Percentiles rank a stretch among this genome's conserved stretches.
phyloP scores from a whole-genome alignment of 192 early-diverging fungal species.

The Mortierella claussenii region DNA sequence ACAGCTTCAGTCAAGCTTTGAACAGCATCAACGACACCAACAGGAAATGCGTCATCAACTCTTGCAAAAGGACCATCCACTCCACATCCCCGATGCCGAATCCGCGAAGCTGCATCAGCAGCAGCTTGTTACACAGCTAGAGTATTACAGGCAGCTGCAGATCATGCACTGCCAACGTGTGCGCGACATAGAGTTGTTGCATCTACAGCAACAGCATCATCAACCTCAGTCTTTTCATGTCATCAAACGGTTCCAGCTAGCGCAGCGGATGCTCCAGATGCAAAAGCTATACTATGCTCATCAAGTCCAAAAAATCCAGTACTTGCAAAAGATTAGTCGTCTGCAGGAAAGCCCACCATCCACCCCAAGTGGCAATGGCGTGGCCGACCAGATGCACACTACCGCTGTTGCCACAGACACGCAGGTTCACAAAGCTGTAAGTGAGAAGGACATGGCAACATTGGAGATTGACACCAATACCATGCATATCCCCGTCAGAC shows the following conservation, averaged over 20 bases:
- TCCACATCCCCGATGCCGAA: conserved; percentile 21
- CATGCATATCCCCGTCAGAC: conserved; percentile 18
- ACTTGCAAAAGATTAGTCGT: conserved; percentile 28
- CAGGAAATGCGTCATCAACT: conserved; percentile 17
- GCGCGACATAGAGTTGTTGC: conserved; percentile 33
- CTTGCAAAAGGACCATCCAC: conserved; percentile 11
- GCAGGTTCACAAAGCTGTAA: not conserved
- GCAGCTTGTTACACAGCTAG: conserved; percentile 28
- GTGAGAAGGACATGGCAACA: conserved; percentile 17
- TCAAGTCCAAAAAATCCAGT: conserved; percentile 41
- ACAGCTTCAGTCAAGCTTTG: conserved; percentile 6
- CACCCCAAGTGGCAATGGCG: not conserved
- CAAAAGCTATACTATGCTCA: conserved; percentile 35
- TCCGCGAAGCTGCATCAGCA: conserved; percentile 11
- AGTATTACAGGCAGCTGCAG: conserved; percentile 42
- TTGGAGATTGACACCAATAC: conserved; percentile 30
- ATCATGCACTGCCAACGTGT: conserved; percentile 44
- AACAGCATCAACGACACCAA: conserved; percentile 17
- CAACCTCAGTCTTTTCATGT: conserved; percentile 25
- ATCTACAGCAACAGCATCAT: conserved; percentile 30
- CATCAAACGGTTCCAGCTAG: conserved; percentile 22
- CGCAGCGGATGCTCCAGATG: conserved; percentile 31
- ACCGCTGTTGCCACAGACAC: no score
- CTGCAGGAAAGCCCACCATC: conserved; percentile 8
- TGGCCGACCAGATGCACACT: not conserved